Base-by-base conservation (phyloP, 2,329 filamentous ascomycete species). In the Tolypocladium inflatum region DNA sequence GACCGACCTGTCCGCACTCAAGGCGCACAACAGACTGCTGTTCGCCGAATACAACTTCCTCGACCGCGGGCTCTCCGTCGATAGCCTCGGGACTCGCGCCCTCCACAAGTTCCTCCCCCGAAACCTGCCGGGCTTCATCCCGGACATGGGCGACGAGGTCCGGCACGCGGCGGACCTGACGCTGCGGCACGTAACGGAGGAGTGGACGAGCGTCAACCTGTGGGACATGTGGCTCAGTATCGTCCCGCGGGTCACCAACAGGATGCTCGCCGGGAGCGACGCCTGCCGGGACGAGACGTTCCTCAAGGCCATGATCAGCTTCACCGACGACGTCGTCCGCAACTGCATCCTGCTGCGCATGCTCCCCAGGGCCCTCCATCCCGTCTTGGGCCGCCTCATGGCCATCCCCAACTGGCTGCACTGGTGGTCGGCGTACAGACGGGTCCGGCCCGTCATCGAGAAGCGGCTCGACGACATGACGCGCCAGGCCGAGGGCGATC, bases 251-350 rank as follows among this genome's bases (percentile, higher is more conserved):
- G 69, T 78, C 5, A 79, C 76, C 1, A 78, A 77, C 63, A 69
- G 72, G 19, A 62, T 79, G 56, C 67, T 79, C 6, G 72, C 77
- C 10, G 76, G 77, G 17, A 59, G 63, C 1, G 65, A 64, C 9
- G 55, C 71, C 50, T 74, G 71, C 63, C 75, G 75, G 35, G 73
- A 83, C 60, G 63, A 72, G 30, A 67, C 69, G 7, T 80, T 80
- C 58, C 67, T 83, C 48, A 64, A 73, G n/a, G 69, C 72, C 56
- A 78, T 79, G 63, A 68, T 78, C 9, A 67, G 68, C 33, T 84
- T 83, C 60, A 78, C 80, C 38, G 74, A 78, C 59, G 75, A 75
- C 55, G 74, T 82, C 2, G 64, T 82, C 2, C 64, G 77, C 51
- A 76, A 76, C 58, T 71, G 71, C 58, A 70, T 78, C 52, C 60